phyloP scores from a whole-genome alignment of 192 early-diverging fungal species.

The Coemansia sp. region DNA sequence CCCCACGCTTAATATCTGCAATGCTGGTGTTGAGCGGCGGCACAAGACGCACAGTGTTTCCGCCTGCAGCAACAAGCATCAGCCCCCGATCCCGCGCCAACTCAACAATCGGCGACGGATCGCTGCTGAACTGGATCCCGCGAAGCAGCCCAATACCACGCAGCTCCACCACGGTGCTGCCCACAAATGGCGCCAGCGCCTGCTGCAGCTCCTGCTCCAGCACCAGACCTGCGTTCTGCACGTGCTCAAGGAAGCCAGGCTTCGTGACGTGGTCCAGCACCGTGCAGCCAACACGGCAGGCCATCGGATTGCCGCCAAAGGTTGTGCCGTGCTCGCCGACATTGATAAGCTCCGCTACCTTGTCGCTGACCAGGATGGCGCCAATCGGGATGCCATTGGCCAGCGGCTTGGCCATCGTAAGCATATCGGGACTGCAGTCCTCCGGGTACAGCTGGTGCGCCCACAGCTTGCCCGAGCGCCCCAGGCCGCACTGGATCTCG shows the following conservation, averaged over 20 bases:
- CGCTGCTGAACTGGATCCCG: slow-evolving; percentile 76
- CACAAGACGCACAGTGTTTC: slow-evolving; percentile 89
- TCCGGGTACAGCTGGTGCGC: slow-evolving; percentile 72
- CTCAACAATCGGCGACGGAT: slow-evolving; percentile 68
- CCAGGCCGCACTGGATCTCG: slow-evolving; percentile 95
- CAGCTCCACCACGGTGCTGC: slow-evolving; percentile 65
- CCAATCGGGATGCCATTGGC: slow-evolving; percentile 97
- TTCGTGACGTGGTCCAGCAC: slow-evolving; percentile 70
- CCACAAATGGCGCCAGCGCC: slow-evolving; percentile 46
- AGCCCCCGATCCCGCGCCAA: slow-evolving; percentile 80
- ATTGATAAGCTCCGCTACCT: slow-evolving; percentile 79
- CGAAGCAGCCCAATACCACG: slow-evolving; percentile 86
- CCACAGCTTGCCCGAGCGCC: slow-evolving; percentile 86
- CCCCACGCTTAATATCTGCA: slow-evolving; percentile 74
- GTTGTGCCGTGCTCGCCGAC: slow-evolving; percentile 97
- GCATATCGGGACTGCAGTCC: slow-evolving; percentile 79
- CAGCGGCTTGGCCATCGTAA: slow-evolving; percentile 96
- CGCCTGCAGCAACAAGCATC: slow-evolving; percentile 81
- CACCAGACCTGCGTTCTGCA: slow-evolving; percentile 62
- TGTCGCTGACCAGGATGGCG: slow-evolving; percentile 75
- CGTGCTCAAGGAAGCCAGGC: slow-evolving; percentile 71
- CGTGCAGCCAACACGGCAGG: slow-evolving; percentile 76
- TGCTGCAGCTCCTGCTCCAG: slow-evolving; percentile 55
- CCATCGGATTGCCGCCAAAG: slow-evolving; percentile 94
- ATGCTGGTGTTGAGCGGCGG: slow-evolving; percentile 83